phyloP scores from a whole-genome alignment of 257 asterid genomes.

The Nicotiana attenuata region DNA sequence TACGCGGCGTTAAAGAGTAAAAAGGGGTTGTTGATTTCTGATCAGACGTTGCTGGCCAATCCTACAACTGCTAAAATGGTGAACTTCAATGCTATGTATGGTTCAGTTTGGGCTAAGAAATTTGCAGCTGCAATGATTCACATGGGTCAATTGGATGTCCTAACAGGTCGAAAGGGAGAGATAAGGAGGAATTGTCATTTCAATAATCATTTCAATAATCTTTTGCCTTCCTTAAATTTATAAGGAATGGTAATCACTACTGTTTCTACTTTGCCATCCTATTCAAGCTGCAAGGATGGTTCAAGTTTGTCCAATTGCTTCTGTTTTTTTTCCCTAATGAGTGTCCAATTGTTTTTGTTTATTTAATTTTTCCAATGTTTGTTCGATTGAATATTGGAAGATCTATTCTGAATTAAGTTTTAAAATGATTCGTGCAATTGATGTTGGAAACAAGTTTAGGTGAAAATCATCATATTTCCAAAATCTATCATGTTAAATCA shows the following conservation, averaged over 20 bases:
- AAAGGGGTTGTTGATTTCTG: conserved; percentile 18
- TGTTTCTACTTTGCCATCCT: neutral
- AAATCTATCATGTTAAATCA: too few relatives aligned
- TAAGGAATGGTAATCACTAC: neutral
- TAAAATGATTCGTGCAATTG: neutral
- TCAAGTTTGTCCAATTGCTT: neutral
- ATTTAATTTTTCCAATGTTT: neutral
- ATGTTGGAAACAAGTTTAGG: too few relatives aligned
- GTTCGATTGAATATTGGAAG: neutral
- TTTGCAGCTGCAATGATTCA: conserved; percentile 9
- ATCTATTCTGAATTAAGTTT: neutral
- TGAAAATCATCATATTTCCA: too few relatives aligned
- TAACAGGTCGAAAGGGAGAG: neutral
- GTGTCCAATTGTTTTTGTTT: neutral
- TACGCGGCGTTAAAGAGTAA: conserved; percentile 8
- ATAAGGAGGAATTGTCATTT: neutral
- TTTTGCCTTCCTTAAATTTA: neutral
- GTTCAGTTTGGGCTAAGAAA: conserved; percentile 1
- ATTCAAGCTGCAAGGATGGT: neutral
- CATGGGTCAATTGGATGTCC: conserved; percentile 9
- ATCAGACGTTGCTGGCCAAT: neutral
- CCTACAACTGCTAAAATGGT: neutral
- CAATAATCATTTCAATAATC: neutral
- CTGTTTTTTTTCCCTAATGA: neutral
- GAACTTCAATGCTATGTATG: neutral